These are phyloP conservation scores for Ceratocystis cacaofunesta DNA, from an alignment of 2,329 filamentous ascomycete genomes.

Conservation along the genomic window DNA sequence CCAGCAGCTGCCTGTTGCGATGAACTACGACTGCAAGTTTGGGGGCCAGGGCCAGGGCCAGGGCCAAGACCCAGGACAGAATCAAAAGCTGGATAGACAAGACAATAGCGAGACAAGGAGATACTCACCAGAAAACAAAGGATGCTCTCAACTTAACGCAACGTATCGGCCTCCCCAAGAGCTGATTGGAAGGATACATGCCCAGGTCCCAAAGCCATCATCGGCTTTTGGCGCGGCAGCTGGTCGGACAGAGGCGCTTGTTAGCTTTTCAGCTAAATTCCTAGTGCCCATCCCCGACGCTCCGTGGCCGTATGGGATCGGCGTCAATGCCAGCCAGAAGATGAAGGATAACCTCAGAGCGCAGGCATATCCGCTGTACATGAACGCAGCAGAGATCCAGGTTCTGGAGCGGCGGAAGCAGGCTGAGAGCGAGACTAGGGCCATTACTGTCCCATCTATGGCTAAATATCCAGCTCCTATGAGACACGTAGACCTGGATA, in stretches of 20 bases:
- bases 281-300: conserved; percentile 14
- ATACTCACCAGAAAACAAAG: background rate
- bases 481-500: background rate
- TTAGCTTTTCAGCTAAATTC: conserved; percentile 19
- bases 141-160: background rate
- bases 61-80: background rate
- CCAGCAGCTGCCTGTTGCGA: background rate
- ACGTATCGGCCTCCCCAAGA: background rate
- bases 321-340: conserved; percentile 8
- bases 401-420: background rate
- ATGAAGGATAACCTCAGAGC: background rate
- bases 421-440: background rate
- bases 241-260: background rate
- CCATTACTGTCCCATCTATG: background rate
- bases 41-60: background rate
- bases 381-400: conserved; percentile 6
- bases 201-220: background rate
- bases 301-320: conserved; percentile 18
- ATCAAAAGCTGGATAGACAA: background rate
- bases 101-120: background rate
- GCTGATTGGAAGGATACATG: background rate
- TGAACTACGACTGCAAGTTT: background rate
- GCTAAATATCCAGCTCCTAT: background rate
- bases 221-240: background rate
- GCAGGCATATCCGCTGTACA: background rate